Evolutionary conservation across 306 rosid genomes (phyloP).

Genomic region (Prosopis cineraria): DNA sequence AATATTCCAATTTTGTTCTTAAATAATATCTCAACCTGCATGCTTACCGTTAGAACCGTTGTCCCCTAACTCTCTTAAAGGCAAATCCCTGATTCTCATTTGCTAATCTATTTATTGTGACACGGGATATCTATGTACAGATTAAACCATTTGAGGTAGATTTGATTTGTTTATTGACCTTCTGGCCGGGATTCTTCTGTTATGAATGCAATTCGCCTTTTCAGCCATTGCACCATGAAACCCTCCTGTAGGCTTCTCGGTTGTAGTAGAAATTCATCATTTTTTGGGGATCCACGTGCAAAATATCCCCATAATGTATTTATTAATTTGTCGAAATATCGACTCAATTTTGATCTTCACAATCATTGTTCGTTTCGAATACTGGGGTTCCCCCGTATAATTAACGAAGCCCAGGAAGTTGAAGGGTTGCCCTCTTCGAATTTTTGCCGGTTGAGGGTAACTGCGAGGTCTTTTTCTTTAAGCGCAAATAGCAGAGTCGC

Average conservation of each 20-base stretch:
- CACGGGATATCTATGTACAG: not conserved
- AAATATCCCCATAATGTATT: conserved; percentile 40
- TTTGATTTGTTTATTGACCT: conserved; percentile 17
- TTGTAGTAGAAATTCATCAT: conserved; percentile 50
- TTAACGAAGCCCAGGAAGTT: conserved; percentile 32
- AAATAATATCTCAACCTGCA: not conserved
- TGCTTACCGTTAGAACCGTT: conserved; percentile 4
- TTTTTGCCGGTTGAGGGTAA: conserved; percentile 47
- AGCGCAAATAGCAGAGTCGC: conserved; percentile 30
- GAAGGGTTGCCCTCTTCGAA: conserved; percentile 41
- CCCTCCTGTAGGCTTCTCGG: conserved; percentile 58
- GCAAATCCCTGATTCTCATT: conserved; percentile 22
- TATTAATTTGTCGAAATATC: conserved; percentile 23
- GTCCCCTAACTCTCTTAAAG: conserved; percentile 4
- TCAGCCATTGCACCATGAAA: conserved; percentile 64
- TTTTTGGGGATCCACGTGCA: conserved; percentile 39
- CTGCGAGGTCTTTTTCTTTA: conserved; percentile 37
- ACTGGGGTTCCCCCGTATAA: conserved; percentile 41
- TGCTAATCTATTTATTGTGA: not conserved
- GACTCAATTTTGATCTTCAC: conserved; percentile 34
- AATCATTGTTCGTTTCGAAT: conserved; percentile 38
- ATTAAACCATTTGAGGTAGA: conserved; percentile 20
- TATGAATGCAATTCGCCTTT: conserved; percentile 47
- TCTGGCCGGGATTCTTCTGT: conserved; percentile 13
- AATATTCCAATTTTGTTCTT: not conserved